Conservation (phyloP, 2,329 filamentous ascomycete genomes). For the Sclerotinia borealis region DNA sequence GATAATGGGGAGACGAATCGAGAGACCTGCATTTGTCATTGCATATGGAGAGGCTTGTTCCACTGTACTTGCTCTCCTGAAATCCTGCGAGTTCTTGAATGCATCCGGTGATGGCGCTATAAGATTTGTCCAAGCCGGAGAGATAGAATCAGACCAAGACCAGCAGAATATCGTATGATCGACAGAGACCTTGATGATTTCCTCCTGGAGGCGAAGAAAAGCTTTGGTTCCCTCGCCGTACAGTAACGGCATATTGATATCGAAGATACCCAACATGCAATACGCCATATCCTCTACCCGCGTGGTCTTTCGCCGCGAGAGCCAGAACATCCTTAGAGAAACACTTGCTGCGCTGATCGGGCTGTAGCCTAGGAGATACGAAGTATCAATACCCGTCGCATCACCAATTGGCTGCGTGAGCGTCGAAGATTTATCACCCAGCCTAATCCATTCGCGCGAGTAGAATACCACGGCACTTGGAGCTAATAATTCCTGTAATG, state of each 20-base stretch:
- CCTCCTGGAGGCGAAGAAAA: constrained; percentile 33
- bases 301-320: constrained; percentile 25
- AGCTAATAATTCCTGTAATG: background rate
- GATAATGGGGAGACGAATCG: background rate
- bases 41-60: background rate
- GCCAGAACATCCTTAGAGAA: background rate
- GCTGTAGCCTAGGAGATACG: background rate
- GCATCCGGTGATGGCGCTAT: background rate
- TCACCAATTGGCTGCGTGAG: background rate
- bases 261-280: constrained; percentile 34
- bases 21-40: background rate
- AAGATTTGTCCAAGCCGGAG: background rate
- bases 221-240: constrained; percentile 35
- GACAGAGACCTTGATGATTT: constrained; percentile 26
- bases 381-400: background rate
- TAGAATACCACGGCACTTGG: background rate
- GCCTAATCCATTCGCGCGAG: background rate
- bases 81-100: background rate
- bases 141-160: background rate
- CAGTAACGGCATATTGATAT: constrained; percentile 33
- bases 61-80: background rate
- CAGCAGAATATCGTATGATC: background rate
- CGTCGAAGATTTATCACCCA: background rate
- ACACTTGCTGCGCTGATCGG: background rate
- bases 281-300: constrained; percentile 32